Percentiles rank a stretch among this genome's conserved stretches.
These are phyloP conservation scores for Plasmodium fragile DNA, from an alignment of 169 alveolate genomes.

Conservation along the genomic window DNA sequence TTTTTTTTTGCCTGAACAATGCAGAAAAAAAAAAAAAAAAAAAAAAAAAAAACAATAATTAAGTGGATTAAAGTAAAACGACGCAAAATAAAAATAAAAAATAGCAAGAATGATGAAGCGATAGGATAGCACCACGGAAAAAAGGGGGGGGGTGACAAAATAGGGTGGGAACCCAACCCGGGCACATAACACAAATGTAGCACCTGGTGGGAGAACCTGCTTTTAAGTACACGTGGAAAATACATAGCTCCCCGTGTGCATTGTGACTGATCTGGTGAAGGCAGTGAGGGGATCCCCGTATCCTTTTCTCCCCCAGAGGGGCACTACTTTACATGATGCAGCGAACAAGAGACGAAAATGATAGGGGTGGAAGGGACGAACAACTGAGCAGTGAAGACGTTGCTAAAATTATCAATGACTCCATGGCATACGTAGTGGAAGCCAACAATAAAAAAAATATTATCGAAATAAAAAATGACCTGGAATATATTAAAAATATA, in stretches of 20 bases:
- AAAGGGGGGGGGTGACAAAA: not conserved
- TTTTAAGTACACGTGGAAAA: not conserved
- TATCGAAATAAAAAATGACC: constrained; percentile 36
- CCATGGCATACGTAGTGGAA: constrained; percentile 43
- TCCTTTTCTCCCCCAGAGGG: not conserved
- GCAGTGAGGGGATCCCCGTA: not conserved
- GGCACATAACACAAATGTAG: not conserved
- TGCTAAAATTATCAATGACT: constrained; percentile 6
- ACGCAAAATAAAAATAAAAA: not conserved
- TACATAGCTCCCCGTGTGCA: not conserved
- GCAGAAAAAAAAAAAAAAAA: not conserved
- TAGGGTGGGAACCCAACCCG: not conserved
- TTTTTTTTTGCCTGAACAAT: not conserved
- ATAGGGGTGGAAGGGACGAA: not conserved
- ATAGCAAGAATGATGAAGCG: not conserved
- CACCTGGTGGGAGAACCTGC: not conserved
- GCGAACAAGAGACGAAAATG: not conserved
- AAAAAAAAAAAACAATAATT: not conserved
- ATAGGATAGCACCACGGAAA: not conserved
- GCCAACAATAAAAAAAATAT: constrained; percentile 28
- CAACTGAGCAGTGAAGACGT: constrained; percentile 30
- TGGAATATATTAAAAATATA: constrained; percentile 40
- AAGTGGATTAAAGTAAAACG: not conserved
- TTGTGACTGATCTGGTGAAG: not conserved
- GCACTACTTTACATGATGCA: not conserved